Base-by-base conservation (phyloP, 768 basidiomycete genomes). In the Sistotremastrum niveocremeum region DNA sequence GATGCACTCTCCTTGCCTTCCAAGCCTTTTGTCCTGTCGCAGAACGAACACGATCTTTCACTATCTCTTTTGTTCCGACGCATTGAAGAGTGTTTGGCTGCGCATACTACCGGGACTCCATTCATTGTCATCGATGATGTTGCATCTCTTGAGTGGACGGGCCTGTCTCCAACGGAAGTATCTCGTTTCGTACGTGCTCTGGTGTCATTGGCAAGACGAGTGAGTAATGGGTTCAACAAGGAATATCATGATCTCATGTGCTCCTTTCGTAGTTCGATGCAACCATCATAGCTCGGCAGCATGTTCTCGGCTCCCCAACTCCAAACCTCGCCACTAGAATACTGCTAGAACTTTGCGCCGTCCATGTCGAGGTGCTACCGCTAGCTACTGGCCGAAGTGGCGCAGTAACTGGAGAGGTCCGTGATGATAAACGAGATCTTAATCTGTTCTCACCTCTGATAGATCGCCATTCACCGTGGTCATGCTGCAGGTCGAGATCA, bases 361-460 rank as follows among this genome's bases (percentile, higher is more conserved):
- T 80, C 51, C 83, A 85, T 52, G 53, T 87, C 3, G 84, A 87
- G 48, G 78, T 87, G 2, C 66, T 71, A 37, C 76, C 84, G 1
- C 65, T 89, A 5, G 66, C 77, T 1, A 86, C 81, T 50, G 85
- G 85, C 4, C 66, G 77, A 29, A 88, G 86, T 50, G 84, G 84
- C 3, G 68, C 77, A 20, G 80, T 89, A 31, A 84, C 76, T 48
- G 86, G 85, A 12, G 81, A 86, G 69, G 85, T 83, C 43, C 12
- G 67, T 49, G 12, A 4, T 10, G 8, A 44, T 42, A 20, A 32
- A 3, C 41, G 8, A 32, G 38, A 5, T 43, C 49, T 40, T 30
- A 38, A n/a, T 30, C 37, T 31, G 20, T 38, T n/a, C 39, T 9
- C 6, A 39, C 33, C 9, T 39, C n/a, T 4, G 9, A 3, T 36